Conservation (phyloP, 1,284 basidiomycete genomes). For the Fomitopsis schrenkii region DNA sequence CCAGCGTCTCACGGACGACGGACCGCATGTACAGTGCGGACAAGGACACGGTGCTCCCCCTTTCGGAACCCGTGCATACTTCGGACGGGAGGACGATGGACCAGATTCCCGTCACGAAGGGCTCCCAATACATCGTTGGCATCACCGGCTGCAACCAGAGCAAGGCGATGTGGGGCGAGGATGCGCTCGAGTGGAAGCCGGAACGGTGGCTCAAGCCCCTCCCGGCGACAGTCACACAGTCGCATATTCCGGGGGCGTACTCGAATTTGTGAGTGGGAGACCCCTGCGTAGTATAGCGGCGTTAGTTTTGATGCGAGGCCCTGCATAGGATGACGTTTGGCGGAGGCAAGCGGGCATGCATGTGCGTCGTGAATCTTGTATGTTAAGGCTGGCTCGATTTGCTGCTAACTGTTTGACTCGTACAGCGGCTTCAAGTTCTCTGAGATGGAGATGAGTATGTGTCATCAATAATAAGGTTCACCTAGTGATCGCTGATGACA, state of each 20-base stretch:
- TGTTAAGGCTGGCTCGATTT: too few species aligned
- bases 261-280: constrained; percentile 20
- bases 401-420: not conserved
- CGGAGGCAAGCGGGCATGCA: constrained; percentile 29
- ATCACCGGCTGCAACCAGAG: constrained; percentile 41
- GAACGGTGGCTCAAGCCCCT: constrained; percentile 25
- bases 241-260: constrained; percentile 22
- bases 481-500: not conserved
- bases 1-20: too few species aligned
- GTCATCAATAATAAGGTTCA: not conserved
- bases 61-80: constrained; percentile 17
- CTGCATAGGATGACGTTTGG: constrained; percentile 29
- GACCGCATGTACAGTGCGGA: constrained; percentile 9
- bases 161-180: constrained; percentile 51
- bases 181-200: constrained; percentile 46
- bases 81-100: constrained; percentile 30
- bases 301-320: not conserved
- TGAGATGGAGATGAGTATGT: not conserved
- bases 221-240: constrained; percentile 12
- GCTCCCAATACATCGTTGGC: constrained; percentile 43
- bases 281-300: too few species aligned
- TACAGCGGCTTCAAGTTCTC: not conserved
- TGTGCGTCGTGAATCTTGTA: constrained; percentile 16
- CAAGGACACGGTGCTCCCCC: constrained; percentile 20
- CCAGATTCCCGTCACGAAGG: constrained; percentile 38